Evolutionary conservation across 352 stramenopile species (phyloP).

Genomic region (Globisporangium alternatum): DNA sequence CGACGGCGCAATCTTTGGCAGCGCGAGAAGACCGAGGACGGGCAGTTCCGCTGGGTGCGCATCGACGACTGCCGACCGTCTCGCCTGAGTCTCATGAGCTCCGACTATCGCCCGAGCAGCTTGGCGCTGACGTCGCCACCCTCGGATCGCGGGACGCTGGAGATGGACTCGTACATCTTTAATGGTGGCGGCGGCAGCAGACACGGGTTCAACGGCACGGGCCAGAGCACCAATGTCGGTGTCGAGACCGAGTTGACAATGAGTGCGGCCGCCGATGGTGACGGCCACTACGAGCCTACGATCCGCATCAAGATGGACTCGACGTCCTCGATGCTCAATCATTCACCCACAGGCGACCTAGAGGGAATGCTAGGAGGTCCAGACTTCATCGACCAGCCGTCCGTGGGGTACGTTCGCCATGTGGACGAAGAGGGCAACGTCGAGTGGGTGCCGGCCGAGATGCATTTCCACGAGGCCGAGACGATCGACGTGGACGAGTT

Average conservation of each 20-base stretch:
- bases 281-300: slow-evolving; percentile 44
- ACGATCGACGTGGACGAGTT: slow-evolving; percentile 74
- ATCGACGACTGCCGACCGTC: slow-evolving; percentile 66
- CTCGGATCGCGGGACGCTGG: slow-evolving; percentile 11
- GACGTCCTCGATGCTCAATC: slow-evolving; percentile 10
- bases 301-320: slow-evolving; percentile 42
- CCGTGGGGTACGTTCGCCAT: slow-evolving; percentile 73
- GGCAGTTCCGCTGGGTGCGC: slow-evolving; percentile 78
- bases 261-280: slow-evolving; percentile 31
- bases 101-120: slow-evolving; percentile 17
- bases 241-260: slow-evolving; percentile 77
- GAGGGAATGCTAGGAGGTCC: slow-evolving; percentile 11
- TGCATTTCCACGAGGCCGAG: slow-evolving; percentile 54
- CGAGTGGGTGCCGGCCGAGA: slow-evolving; percentile 71
- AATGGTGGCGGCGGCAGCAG: slow-evolving; percentile 16
- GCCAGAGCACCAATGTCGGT: slow-evolving; percentile 24
- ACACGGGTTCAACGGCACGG: slow-evolving; percentile 11
- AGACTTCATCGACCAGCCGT: slow-evolving; percentile 60
- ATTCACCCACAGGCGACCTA: not conserved
- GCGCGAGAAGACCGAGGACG: slow-evolving; percentile 64
- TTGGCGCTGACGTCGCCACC: slow-evolving; percentile 14
- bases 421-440: slow-evolving; percentile 66
- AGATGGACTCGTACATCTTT: slow-evolving; percentile 42
- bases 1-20: slow-evolving; percentile 76
- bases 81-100: slow-evolving; percentile 54